A percentile compares a stretch with the other conserved stretches of the same genome.
phyloP scores from a whole-genome alignment of 192 early-diverging fungal species.

The Linnemannia zychae region DNA sequence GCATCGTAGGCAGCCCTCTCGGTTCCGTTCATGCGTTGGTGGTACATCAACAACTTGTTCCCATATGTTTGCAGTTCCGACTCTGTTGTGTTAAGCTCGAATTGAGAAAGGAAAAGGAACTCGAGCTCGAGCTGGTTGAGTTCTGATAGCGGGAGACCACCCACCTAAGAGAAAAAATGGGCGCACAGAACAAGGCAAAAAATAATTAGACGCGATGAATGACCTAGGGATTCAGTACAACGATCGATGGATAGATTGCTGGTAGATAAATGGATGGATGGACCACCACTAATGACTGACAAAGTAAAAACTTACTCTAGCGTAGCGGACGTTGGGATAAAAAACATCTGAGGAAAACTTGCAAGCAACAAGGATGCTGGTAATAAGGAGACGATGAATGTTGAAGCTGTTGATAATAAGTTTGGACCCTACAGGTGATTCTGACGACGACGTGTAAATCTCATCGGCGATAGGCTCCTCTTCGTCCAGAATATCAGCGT shows the following conservation, averaged over 20 bases:
- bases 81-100: constrained; percentile 75
- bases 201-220: background rate
- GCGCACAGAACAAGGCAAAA: background rate
- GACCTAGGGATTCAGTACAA: background rate
- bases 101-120: constrained; percentile 78
- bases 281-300: too few species aligned
- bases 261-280: constrained; percentile 26
- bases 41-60: constrained; percentile 69
- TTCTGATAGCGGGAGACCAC: constrained; percentile 77
- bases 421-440: constrained; percentile 50
- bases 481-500: constrained; percentile 33
- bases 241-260: constrained; percentile 13
- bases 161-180: constrained; percentile 63
- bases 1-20: constrained; percentile 38
- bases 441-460: constrained; percentile 60
- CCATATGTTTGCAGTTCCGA: constrained; percentile 74
- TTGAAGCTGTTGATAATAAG: constrained; percentile 75
- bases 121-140: constrained; percentile 84
- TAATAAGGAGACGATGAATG: constrained; percentile 78
- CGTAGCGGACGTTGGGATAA: constrained; percentile 80
- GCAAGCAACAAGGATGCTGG: constrained; percentile 77
- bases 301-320: constrained; percentile 61
- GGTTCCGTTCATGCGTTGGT: constrained; percentile 50
- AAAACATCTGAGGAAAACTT: constrained; percentile 85
- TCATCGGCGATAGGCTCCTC: constrained; percentile 50